phyloP scores from a whole-genome alignment of 768 basidiomycete species.

The Amanita phalloides region DNA sequence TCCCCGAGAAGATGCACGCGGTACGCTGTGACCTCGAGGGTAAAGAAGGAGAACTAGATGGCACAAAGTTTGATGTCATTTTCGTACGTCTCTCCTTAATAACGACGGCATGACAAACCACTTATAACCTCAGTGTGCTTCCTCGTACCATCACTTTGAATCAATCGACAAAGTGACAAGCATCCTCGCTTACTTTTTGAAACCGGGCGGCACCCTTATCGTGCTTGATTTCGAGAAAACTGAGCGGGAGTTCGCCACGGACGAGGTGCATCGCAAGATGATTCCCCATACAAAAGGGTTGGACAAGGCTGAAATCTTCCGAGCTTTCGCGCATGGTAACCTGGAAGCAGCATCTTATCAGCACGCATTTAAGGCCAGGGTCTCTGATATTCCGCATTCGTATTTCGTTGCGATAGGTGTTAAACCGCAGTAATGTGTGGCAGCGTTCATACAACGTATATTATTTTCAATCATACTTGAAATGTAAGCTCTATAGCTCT shows the following conservation, averaged over 20 bases:
- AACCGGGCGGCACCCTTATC: constrained; percentile 48
- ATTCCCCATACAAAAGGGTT: neutral
- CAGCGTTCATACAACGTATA: too few species aligned
- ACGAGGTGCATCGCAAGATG: neutral
- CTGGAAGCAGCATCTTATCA: neutral
- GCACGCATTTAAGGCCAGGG: neutral
- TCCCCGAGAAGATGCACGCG: constrained; percentile 56
- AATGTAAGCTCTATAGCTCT: too few species aligned
- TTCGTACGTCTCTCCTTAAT: constrained; percentile 35
- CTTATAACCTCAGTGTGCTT: constrained; percentile 33
- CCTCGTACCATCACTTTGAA: constrained; percentile 57
- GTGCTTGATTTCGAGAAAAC: constrained; percentile 36
- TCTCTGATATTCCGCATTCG: neutral
- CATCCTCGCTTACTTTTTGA: constrained; percentile 44
- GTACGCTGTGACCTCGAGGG: constrained; percentile 41
- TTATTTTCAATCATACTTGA: too few species aligned
- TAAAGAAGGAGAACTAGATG: constrained; percentile 34
- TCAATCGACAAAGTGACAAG: constrained; percentile 41
- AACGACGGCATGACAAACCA: neutral
- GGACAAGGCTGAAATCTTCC: neutral
- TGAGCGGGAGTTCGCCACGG: neutral
- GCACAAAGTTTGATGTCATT: constrained; percentile 55
- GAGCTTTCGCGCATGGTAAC: neutral
- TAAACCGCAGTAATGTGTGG: neutral
- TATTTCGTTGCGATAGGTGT: neutral